phyloP scores from a whole-genome alignment of 805 yeast genomes.

The Cyberlindnera xylosilytica region DNA sequence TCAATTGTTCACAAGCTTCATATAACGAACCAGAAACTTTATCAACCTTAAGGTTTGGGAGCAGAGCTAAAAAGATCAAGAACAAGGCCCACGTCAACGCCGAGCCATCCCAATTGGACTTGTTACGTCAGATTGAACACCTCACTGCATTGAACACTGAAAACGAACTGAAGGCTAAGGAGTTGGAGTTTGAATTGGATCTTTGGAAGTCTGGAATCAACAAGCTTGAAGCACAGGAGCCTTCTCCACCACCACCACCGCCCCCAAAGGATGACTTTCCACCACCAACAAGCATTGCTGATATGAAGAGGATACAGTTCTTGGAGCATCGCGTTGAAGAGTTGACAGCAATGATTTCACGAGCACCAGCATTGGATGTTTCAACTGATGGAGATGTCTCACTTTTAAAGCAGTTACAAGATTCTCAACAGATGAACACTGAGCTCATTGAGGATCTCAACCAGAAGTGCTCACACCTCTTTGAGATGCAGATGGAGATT shows the following conservation, averaged over 20 bases:
- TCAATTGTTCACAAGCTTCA: constrained; percentile 67
- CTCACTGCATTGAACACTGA: constrained; percentile 20
- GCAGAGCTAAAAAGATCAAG: constrained; percentile 63
- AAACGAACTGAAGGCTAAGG: constrained; percentile 15
- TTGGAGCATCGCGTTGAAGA: constrained; percentile 15
- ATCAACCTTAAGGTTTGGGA: constrained; percentile 72
- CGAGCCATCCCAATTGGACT: constrained; percentile 24
- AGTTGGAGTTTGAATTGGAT: constrained; percentile 22
- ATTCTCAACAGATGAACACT: constrained; percentile 19
- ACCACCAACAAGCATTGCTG: constrained; percentile 1
- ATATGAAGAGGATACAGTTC: constrained; percentile 2
- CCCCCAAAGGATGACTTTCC: constrained; percentile 8
- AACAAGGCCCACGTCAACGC: constrained; percentile 61
- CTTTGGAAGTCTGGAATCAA: constrained; percentile 23
- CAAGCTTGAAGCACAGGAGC: constrained; percentile 3
- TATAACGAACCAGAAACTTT: constrained; percentile 60
- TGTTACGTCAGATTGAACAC: constrained; percentile 22
- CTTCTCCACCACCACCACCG: constrained; percentile 5
- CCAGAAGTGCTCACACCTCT: constrained; percentile 27
- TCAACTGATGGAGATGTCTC: constrained; percentile 1
- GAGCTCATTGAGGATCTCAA: constrained; percentile 26
- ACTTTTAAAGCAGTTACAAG: constrained; percentile 14
- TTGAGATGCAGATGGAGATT: constrained; percentile 41
- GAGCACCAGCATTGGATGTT: constrained; percentile 10
- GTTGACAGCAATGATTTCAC: constrained; percentile 16